A percentile compares a stretch with the other conserved stretches of the same genome.
Evolutionary conservation across 495 filamentous ascomycete species (phyloP).

Genomic region (Penicillium nucicola): DNA sequence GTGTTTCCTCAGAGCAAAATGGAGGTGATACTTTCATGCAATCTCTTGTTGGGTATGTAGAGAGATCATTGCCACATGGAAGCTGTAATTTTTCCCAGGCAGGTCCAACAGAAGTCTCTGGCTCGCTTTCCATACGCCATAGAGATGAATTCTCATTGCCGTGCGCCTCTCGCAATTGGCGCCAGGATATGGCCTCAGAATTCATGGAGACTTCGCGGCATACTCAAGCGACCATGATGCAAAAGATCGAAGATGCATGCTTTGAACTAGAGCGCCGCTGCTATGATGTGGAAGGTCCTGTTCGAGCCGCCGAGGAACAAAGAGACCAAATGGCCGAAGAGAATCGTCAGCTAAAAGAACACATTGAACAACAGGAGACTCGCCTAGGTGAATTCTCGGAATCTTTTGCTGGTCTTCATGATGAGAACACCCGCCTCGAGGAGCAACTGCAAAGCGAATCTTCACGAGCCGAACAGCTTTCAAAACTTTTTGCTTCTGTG

Average conservation of each 20-base stretch:
- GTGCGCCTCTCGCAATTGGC: slow-evolving; percentile 42
- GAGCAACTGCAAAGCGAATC: slow-evolving; percentile 25
- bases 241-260: slow-evolving; percentile 49
- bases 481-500: slow-evolving; percentile 19
- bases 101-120: slow-evolving; percentile 6
- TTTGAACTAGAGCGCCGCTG: slow-evolving; percentile 55
- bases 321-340: slow-evolving; percentile 33
- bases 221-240: slow-evolving; percentile 40
- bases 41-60: slow-evolving; percentile 14
- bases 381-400: slow-evolving; percentile 22
- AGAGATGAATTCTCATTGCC: slow-evolving; percentile 4
- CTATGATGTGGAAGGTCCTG: slow-evolving; percentile 44
- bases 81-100: slow-evolving; percentile 17
- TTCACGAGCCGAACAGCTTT: slow-evolving; percentile 25
- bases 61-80: neutral
- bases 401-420: slow-evolving; percentile 20
- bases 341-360: neutral
- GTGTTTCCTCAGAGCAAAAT: slow-evolving; percentile 13
- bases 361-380: slow-evolving; percentile 22
- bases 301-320: slow-evolving; percentile 42
- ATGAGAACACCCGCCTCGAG: slow-evolving; percentile 29
- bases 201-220: slow-evolving; percentile 31
- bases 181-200: slow-evolving; percentile 31
- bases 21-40: slow-evolving; percentile 11
- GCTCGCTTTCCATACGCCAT: slow-evolving; percentile 9